Conservation (phyloP, 306 rosid species). For the Cicer yamashitae region DNA sequence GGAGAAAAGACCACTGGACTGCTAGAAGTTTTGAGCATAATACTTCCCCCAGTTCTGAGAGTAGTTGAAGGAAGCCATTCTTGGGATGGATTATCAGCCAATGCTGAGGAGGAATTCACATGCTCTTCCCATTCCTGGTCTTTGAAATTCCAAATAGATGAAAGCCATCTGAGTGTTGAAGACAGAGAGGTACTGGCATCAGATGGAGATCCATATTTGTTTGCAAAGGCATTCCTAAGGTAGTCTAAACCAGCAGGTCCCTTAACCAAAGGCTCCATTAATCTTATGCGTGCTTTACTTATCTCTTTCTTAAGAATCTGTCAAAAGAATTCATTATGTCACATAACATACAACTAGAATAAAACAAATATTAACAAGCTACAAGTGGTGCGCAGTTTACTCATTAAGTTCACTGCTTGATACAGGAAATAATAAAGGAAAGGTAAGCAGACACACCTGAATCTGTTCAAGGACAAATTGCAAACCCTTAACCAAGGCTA, state of each 20-base stretch:
- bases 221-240: slow-evolving; percentile 80
- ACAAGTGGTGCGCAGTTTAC: slow-evolving; percentile 20
- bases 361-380: slow-evolving; percentile 26
- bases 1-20: slow-evolving; percentile 44
- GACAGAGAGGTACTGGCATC: slow-evolving; percentile 68
- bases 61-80: slow-evolving; percentile 74
- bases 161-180: slow-evolving; percentile 71
- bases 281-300: slow-evolving; percentile 79
- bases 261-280: slow-evolving; percentile 78
- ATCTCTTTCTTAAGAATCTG: slow-evolving; percentile 91
- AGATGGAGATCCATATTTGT: slow-evolving; percentile 76
- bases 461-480: slow-evolving; percentile 87
- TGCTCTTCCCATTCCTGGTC: slow-evolving; percentile 92
- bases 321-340: slow-evolving; percentile 31
- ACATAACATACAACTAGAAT: slow-evolving; percentile 27
- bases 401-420: background rate
- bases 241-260: slow-evolving; percentile 94
- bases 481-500: slow-evolving; percentile 82
- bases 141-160: slow-evolving; percentile 65
- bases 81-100: slow-evolving; percentile 56
- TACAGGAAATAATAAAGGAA: slow-evolving; percentile 23
- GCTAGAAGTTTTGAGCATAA: slow-evolving; percentile 53
- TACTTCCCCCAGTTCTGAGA: slow-evolving; percentile 81
- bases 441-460: slow-evolving; percentile 67
- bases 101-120: slow-evolving; percentile 47